Conservation (phyloP, 441 rosid species). For the Caryocar brasiliense region DNA sequence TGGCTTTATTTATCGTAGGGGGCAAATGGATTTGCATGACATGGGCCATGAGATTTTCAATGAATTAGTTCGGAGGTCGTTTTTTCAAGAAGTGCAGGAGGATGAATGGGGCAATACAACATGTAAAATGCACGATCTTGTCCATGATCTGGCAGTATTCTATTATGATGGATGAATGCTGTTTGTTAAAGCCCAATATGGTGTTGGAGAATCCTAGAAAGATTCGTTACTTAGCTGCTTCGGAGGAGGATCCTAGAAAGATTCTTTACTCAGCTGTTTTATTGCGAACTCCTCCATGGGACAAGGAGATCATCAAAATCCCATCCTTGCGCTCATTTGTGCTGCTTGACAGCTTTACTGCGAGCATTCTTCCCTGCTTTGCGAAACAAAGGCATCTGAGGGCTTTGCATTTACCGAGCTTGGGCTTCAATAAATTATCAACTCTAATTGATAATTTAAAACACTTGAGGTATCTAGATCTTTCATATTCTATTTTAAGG, state of each 20-base stretch:
- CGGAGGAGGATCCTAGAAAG: too few relatives aligned
- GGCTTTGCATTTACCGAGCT: neutral
- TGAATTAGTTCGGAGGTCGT: too few relatives aligned
- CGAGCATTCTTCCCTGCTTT: too few relatives aligned
- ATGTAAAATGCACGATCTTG: slow-evolving; percentile 5
- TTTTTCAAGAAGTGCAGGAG: neutral
- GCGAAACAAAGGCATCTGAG: neutral
- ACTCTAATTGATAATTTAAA: neutral
- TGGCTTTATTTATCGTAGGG: neutral
- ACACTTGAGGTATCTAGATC: neutral
- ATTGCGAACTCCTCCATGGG: too few relatives aligned
- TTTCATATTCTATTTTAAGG: neutral
- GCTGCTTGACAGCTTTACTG: too few relatives aligned
- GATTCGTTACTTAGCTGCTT: neutral
- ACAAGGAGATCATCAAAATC: too few relatives aligned
- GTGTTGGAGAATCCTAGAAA: neutral
- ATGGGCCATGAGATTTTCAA: neutral
- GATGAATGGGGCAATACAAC: neutral
- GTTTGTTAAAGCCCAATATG: too few relatives aligned
- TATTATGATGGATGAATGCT: too few relatives aligned
- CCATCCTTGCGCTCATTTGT: too few relatives aligned
- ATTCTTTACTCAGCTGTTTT: too few relatives aligned
- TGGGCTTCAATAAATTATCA: neutral
- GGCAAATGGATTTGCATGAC: neutral
- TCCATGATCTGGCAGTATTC: neutral